phyloP scores from a whole-genome alignment of 495 filamentous ascomycete genomes.

The Elasticomyces elasticus region DNA sequence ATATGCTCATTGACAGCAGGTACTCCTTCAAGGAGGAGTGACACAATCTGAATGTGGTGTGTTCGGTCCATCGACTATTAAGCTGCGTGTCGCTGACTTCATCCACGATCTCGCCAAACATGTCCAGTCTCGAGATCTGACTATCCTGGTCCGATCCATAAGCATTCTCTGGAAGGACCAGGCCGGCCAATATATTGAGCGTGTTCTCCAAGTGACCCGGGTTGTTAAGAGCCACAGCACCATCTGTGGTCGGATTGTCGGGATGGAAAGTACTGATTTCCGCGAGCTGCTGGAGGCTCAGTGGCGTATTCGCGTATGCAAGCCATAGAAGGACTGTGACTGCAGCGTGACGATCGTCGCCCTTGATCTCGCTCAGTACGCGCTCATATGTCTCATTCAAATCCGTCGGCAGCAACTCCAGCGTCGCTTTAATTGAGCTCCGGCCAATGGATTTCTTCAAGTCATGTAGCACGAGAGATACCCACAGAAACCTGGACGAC shows the following conservation, averaged over 20 bases:
- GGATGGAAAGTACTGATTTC: constrained; percentile 14
- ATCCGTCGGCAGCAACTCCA: constrained; percentile 14
- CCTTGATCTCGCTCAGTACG: constrained; percentile 19
- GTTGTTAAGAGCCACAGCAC: constrained; percentile 11
- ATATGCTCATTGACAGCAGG: constrained; percentile 18
- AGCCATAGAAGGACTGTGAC: constrained; percentile 22
- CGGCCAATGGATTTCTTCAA: constrained; percentile 1
- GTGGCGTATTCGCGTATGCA: constrained; percentile 17
- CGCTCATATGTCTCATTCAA: constrained; percentile 28
- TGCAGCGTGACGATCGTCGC: constrained; percentile 5
- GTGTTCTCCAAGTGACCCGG: constrained; percentile 8
- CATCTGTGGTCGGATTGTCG: neutral
- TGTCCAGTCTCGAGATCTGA: too few species aligned
- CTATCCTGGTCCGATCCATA: neutral
- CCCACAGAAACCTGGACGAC: neutral
- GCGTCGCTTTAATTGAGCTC: constrained; percentile 11
- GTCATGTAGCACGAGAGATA: neutral
- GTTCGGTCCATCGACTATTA: neutral
- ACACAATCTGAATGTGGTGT: constrained; percentile 14
- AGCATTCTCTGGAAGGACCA: constrained; percentile 7
- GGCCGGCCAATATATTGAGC: constrained; percentile 16
- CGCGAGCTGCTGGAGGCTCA: constrained; percentile 17
- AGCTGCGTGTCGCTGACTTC: neutral
- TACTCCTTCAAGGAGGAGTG: constrained; percentile 29
- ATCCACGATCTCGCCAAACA: neutral